Evolutionary conservation across 768 basidiomycete species (phyloP).

Genomic region (Melanogaster broomeanus): DNA sequence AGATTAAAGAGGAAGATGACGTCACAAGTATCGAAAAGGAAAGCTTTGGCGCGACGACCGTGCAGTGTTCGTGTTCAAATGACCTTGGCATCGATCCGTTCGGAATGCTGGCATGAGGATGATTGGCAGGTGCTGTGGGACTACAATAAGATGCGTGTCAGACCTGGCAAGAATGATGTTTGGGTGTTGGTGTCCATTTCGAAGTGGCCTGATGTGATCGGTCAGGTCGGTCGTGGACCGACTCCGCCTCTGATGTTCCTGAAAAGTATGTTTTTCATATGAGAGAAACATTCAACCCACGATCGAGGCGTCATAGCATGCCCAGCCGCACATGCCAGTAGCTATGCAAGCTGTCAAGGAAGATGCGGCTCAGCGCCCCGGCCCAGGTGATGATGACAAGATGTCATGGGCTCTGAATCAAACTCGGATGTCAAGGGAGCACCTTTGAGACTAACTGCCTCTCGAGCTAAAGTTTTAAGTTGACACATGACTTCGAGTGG

Average conservation of each 20-base stretch:
- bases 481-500: too few relatives aligned
- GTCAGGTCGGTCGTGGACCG: slow-evolving; percentile 5
- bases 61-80: slow-evolving; percentile 10
- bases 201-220: slow-evolving; percentile 18
- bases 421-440: neutral
- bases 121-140: slow-evolving; percentile 13
- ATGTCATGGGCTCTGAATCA: too few relatives aligned
- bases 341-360: neutral
- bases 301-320: neutral
- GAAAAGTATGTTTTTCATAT: neutral
- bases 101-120: slow-evolving; percentile 11
- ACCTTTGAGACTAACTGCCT: neutral
- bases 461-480: neutral
- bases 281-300: neutral
- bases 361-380: too few relatives aligned
- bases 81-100: slow-evolving; percentile 1
- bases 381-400: too few relatives aligned
- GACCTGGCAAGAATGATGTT: neutral
- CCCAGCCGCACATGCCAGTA: neutral
- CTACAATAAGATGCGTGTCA: slow-evolving; percentile 6
- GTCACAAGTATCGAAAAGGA: slow-evolving; percentile 27
- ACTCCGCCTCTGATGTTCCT: slow-evolving; percentile 13
- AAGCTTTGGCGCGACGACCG: slow-evolving; percentile 20
- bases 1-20: slow-evolving; percentile 27
- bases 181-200: slow-evolving; percentile 20